A percentile compares a stretch with the other conserved stretches of the same genome.
Evolutionary conservation across 768 basidiomycete species (phyloP).

Genomic region (Peribolospora kevripleyi): DNA sequence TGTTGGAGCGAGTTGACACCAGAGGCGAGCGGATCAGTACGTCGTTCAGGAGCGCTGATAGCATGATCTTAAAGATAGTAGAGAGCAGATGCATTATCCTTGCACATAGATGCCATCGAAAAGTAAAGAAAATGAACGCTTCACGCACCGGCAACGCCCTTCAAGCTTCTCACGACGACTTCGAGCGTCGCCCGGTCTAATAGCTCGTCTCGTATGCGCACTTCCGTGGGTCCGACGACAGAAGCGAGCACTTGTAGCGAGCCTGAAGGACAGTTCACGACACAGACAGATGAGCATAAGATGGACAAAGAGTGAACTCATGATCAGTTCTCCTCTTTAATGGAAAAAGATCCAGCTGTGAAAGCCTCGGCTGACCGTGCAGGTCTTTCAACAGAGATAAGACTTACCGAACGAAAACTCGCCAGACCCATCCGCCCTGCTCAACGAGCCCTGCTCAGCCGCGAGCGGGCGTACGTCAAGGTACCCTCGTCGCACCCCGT

Average conservation of each 20-base stretch:
- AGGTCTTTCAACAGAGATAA: background rate
- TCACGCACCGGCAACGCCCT: constrained; percentile 18
- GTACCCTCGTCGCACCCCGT: too few relatives aligned
- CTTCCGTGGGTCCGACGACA: constrained; percentile 22
- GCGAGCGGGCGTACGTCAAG: constrained; percentile 11
- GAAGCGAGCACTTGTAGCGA: constrained; percentile 18
- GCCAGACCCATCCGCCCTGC: constrained; percentile 22
- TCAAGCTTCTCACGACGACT: constrained; percentile 19
- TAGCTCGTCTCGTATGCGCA: constrained; percentile 20
- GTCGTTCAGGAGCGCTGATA: too few relatives aligned
- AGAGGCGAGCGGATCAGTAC: background rate
- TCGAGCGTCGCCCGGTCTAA: constrained; percentile 22
- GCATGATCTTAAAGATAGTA: background rate
- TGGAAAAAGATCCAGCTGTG: background rate
- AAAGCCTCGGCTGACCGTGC: background rate
- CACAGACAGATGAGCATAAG: background rate
- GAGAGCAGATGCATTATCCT: background rate
- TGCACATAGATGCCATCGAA: too few relatives aligned
- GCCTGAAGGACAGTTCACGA: constrained; percentile 11
- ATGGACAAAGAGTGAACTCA: background rate
- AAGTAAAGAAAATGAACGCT: background rate
- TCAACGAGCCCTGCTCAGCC: constrained; percentile 16
- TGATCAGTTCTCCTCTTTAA: too few relatives aligned
- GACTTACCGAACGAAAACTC: constrained; percentile 19
- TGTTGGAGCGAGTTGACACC: constrained; percentile 1